Conservation (phyloP, 257 asterid species). For the Knoxia roxburghii region DNA sequence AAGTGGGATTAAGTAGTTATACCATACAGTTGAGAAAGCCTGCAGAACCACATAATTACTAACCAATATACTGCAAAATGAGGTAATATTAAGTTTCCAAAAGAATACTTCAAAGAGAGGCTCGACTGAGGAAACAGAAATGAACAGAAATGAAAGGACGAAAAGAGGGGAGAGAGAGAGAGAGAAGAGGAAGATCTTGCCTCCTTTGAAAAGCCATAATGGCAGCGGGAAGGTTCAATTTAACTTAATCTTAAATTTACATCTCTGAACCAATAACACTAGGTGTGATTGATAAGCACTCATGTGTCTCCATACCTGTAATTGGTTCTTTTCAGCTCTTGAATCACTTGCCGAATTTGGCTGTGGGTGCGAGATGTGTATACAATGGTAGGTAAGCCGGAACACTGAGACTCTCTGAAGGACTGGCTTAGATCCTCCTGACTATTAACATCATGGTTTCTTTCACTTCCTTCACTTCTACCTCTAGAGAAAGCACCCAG, state of each 20-base stretch:
- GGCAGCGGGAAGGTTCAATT: not conserved
- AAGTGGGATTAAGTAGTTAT: not conserved
- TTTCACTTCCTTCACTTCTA: constrained; percentile 22
- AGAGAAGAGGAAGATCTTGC: not conserved
- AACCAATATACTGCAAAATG: not conserved
- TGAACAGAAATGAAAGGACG: too few species aligned
- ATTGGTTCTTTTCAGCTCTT: constrained; percentile 82
- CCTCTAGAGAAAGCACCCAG: constrained; percentile 72
- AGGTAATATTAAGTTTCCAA: not conserved
- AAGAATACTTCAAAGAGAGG: not conserved
- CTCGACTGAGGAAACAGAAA: too few species aligned
- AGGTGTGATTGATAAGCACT: not conserved
- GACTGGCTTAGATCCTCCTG: constrained; percentile 42
- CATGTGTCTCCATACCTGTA: constrained; percentile 61
- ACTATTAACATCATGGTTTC: constrained; percentile 38
- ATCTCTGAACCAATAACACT: not conserved
- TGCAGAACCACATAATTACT: not conserved
- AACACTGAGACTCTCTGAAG: constrained; percentile 40
- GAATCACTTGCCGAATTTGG: constrained; percentile 90
- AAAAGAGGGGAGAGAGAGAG: not conserved
- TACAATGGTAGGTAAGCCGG: constrained; percentile 57
- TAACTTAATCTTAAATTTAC: not conserved
- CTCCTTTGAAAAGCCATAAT: not conserved
- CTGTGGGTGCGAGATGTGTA: constrained; percentile 98
- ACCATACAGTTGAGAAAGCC: not conserved